These are phyloP conservation scores for Paspalum vaginatum DNA, from an alignment of 176 grass and related monocot genomes.

Conservation along the genomic window DNA sequence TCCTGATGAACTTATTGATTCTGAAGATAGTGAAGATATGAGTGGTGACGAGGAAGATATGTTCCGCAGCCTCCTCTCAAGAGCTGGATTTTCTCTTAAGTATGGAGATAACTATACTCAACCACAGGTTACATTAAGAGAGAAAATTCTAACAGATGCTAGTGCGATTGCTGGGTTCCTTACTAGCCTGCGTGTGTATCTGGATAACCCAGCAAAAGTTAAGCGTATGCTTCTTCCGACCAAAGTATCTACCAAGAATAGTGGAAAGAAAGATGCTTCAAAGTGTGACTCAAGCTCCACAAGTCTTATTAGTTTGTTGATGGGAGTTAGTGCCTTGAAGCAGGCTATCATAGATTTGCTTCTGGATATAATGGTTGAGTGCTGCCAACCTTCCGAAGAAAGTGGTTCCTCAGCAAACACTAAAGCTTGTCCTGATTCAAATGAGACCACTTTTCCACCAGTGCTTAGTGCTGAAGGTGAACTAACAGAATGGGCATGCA, in stretches of 20 bases:
- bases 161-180: constrained; percentile 87
- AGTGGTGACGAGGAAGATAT: constrained; percentile 81
- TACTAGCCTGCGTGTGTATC: constrained; percentile 80
- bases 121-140: constrained; percentile 72
- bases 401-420: constrained; percentile 57
- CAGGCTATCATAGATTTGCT: constrained; percentile 95
- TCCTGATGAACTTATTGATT: constrained; percentile 76
- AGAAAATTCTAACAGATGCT: constrained; percentile 81
- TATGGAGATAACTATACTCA: constrained; percentile 71
- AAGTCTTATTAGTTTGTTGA: constrained; percentile 81
- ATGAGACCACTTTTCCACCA: constrained; percentile 60
- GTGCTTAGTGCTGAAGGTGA: constrained; percentile 56
- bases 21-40: constrained; percentile 72
- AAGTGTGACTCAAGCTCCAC: constrained; percentile 57
- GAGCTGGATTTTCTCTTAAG: constrained; percentile 83
- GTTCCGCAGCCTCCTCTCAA: constrained; percentile 73
- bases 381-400: constrained; percentile 83
- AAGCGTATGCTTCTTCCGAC: constrained; percentile 84
- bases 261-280: constrained; percentile 60
- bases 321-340: constrained; percentile 90
- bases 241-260: constrained; percentile 61
- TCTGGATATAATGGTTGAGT: constrained; percentile 97
- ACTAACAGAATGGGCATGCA: constrained; percentile 44
- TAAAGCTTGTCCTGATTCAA: constrained; percentile 68
- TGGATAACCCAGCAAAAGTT: constrained; percentile 83